phyloP scores from a whole-genome alignment of 106 monocot species.

The Dactylorhiza incarnata region DNA sequence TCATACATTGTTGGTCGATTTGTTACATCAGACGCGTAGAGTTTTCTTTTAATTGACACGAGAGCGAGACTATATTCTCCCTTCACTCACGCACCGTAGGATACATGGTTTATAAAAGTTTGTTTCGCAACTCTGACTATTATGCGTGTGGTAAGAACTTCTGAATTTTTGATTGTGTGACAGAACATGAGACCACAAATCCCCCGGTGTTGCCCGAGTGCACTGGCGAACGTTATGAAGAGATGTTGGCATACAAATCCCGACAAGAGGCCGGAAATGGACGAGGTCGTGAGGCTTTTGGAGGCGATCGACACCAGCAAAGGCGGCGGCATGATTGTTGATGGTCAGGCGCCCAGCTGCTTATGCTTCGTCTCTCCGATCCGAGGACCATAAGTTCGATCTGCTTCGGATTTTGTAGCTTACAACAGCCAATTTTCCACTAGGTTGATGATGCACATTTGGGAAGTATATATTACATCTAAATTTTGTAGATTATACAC shows the following conservation, averaged over 20 bases:
- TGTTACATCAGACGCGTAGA: no score
- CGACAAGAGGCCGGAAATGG: slow-evolving; percentile 59
- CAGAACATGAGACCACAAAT: slow-evolving; percentile 62
- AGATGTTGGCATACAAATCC: slow-evolving; percentile 62
- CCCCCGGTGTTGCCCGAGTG: slow-evolving; percentile 50
- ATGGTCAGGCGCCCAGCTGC: slow-evolving; percentile 5
- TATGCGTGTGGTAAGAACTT: background rate
- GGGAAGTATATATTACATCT: no score
- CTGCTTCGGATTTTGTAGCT: no score
- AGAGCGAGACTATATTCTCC: no score
- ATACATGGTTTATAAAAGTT: no score
- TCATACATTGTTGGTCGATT: no score
- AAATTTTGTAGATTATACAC: no score
- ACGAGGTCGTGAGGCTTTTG: slow-evolving; percentile 53
- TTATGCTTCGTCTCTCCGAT: background rate
- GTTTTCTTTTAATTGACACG: no score
- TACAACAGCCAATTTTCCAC: no score
- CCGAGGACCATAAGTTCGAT: background rate
- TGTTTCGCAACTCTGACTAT: no score
- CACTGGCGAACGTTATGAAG: slow-evolving; percentile 39
- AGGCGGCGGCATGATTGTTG: slow-evolving; percentile 72
- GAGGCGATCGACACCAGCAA: slow-evolving; percentile 48
- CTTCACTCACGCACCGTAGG: no score
- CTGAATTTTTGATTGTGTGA: background rate
- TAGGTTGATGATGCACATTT: no score